A percentile compares a stretch with the other conserved stretches of the same genome.
Evolutionary conservation across 2,329 filamentous ascomycete species (phyloP).

Genomic region (Beauveria bassiana): DNA sequence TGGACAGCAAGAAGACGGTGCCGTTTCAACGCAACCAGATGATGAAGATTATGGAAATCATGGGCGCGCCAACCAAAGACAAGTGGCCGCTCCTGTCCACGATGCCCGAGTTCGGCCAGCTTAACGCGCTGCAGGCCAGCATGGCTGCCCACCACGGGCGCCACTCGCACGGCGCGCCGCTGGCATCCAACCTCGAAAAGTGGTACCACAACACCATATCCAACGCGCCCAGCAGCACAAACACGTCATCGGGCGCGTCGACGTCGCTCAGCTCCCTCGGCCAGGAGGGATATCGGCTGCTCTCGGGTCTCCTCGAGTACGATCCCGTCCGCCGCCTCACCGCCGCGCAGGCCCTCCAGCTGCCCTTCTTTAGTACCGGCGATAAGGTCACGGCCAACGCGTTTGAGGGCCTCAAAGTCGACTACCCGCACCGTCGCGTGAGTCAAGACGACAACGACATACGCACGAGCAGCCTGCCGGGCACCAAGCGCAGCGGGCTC

Average conservation of each 20-base stretch:
- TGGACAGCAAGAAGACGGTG: slow-evolving; percentile 96
- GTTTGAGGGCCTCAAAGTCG: slow-evolving; percentile 80
- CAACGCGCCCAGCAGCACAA: slow-evolving; percentile 40
- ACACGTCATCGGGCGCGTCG: slow-evolving; percentile 34
- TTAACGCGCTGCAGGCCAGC: slow-evolving; percentile 48
- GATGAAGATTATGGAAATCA: slow-evolving; percentile 96
- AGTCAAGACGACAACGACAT: slow-evolving; percentile 96
- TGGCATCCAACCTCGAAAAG: slow-evolving; percentile 57
- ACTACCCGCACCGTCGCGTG: slow-evolving; percentile 85
- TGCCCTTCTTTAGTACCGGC: slow-evolving; percentile 77
- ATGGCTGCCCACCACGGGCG: slow-evolving; percentile 27
- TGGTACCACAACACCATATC: slow-evolving; percentile 71
- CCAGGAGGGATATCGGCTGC: slow-evolving; percentile 70
- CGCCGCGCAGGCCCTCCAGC: slow-evolving; percentile 79
- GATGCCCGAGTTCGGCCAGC: slow-evolving; percentile 80
- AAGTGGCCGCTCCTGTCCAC: slow-evolving; percentile 76
- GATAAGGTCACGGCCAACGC: slow-evolving; percentile 72
- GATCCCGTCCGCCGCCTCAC: slow-evolving; percentile 85
- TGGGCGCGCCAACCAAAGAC: slow-evolving; percentile 83
- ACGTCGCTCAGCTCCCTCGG: slow-evolving; percentile 53
- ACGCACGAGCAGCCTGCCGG: slow-evolving; percentile 77
- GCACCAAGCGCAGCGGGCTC: slow-evolving; percentile 80
- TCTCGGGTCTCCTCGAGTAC: slow-evolving; percentile 81
- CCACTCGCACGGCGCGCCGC: slow-evolving; percentile 21
- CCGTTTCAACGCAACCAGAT: slow-evolving; percentile 98